phyloP scores from a whole-genome alignment of 805 yeast species.

The Candida vaughaniae region DNA sequence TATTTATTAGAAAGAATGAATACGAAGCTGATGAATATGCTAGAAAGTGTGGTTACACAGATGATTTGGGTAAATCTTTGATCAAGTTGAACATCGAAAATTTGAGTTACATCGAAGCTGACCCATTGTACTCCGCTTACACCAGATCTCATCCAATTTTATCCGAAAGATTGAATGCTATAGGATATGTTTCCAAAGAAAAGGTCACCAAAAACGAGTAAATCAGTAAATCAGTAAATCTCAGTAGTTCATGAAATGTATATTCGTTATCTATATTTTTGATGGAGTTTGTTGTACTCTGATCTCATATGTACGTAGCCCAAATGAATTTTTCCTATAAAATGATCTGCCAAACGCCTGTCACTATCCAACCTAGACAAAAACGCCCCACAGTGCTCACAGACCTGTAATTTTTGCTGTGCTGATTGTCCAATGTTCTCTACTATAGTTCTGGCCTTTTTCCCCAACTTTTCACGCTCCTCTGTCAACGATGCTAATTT shows the following conservation, averaged over 20 bases:
- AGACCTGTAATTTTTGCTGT: slow-evolving; percentile 87
- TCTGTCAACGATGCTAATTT: slow-evolving; percentile 44
- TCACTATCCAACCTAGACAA: slow-evolving; percentile 84
- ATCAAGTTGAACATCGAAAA: slow-evolving; percentile 78
- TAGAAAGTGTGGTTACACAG: slow-evolving; percentile 65
- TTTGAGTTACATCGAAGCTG: slow-evolving; percentile 83
- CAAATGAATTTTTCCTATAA: slow-evolving; percentile 81
- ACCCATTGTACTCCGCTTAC: slow-evolving; percentile 84
- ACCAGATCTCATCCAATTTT: slow-evolving; percentile 90
- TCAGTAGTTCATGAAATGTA: not conserved
- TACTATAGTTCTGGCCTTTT: slow-evolving; percentile 55
- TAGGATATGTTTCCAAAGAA: slow-evolving; percentile 49
- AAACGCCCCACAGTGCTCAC: slow-evolving; percentile 88
- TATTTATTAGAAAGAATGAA: slow-evolving; percentile 81
- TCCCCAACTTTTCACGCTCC: slow-evolving; percentile 53
- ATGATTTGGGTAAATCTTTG: slow-evolving; percentile 67
- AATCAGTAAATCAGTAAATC: not conserved
- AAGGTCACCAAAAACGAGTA: slow-evolving; percentile 18
- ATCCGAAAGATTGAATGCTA: slow-evolving; percentile 81
- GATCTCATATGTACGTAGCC: slow-evolving; percentile 77
- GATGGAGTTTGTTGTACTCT: slow-evolving; percentile 41
- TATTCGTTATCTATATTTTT: slow-evolving; percentile 3
- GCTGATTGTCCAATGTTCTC: slow-evolving; percentile 82
- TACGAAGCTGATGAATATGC: slow-evolving; percentile 93
- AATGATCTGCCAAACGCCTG: slow-evolving; percentile 85